Conservation (phyloP, 805 yeast genomes). For the Spathaspora arborariae region DNA sequence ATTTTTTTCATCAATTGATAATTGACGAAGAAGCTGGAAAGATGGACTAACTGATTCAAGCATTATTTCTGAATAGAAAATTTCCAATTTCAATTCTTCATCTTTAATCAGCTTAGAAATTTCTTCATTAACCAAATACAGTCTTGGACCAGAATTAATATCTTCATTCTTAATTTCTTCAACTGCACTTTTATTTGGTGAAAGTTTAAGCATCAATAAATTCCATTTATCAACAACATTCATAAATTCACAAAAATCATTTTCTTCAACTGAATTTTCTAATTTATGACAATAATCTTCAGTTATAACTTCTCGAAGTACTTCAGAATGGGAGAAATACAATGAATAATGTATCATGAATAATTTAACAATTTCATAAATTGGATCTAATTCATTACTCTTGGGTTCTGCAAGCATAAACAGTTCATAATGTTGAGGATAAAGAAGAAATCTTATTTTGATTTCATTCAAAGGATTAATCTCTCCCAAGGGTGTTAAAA, state of each 20-base stretch:
- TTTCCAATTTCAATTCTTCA: conserved; percentile 18
- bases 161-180: conserved; percentile 13
- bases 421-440: conserved; percentile 47
- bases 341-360: conserved; percentile 39
- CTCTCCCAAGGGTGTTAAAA: conserved; percentile 12
- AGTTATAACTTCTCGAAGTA: conserved; percentile 25
- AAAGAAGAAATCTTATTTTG: conserved; percentile 30
- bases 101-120: conserved; percentile 8
- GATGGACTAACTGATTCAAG: conserved; percentile 10
- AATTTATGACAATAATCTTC: conserved; percentile 31
- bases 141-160: conserved; percentile 21
- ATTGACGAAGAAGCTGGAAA: conserved; percentile 4
- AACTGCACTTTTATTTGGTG: conserved; percentile 23
- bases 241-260: conserved; percentile 35
- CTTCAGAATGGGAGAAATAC: conserved; percentile 36
- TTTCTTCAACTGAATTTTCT: conserved; percentile 26
- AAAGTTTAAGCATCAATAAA: conserved; percentile 31
- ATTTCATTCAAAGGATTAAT: conserved; percentile 27
- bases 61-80: conserved; percentile 16
- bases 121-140: conserved; percentile 12
- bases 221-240: conserved; percentile 40
- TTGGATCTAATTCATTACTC: conserved; percentile 57
- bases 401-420: conserved; percentile 49
- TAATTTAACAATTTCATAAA: conserved; percentile 54
- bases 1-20: not conserved